Evolutionary conservation across 1,284 basidiomycete species (phyloP).

Genomic region (Fomitiporia mediterranea): DNA sequence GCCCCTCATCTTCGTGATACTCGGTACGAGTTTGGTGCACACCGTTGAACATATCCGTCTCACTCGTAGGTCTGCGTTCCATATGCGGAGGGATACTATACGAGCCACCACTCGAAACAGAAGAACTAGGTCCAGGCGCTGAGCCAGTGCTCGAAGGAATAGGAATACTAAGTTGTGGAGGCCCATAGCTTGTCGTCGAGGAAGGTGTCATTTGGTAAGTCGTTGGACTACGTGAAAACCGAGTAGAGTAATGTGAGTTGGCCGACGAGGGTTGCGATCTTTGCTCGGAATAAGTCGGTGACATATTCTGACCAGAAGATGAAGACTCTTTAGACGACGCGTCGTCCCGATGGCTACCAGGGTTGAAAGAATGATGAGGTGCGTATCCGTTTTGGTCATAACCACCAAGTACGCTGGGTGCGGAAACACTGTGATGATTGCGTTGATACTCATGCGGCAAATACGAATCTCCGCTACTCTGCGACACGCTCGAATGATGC

Average conservation of each 20-base stretch:
- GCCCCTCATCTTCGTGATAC: background rate
- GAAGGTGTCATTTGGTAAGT: background rate
- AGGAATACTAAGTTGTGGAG: background rate
- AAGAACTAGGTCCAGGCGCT: background rate
- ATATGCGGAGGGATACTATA: background rate
- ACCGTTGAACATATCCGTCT: background rate
- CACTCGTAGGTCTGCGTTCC: background rate
- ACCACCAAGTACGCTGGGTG: too few relatives aligned
- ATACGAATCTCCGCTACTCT: background rate
- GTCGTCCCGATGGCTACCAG: background rate
- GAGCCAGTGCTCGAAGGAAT: background rate
- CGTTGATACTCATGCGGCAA: background rate
- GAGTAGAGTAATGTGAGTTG: background rate
- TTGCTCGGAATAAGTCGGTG: background rate
- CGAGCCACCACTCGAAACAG: background rate
- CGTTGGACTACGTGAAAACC: background rate
- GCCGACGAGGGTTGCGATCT: background rate
- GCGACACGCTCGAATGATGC: background rate
- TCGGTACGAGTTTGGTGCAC: background rate
- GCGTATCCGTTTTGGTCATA: background rate
- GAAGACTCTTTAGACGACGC: background rate
- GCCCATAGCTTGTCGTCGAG: too few relatives aligned
- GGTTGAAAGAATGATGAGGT: background rate
- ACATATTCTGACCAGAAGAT: background rate
- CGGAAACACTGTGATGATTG: background rate